Base-by-base conservation (phyloP, 352 stramenopile genomes). In the Stephanocyclus meneghinianus region DNA sequence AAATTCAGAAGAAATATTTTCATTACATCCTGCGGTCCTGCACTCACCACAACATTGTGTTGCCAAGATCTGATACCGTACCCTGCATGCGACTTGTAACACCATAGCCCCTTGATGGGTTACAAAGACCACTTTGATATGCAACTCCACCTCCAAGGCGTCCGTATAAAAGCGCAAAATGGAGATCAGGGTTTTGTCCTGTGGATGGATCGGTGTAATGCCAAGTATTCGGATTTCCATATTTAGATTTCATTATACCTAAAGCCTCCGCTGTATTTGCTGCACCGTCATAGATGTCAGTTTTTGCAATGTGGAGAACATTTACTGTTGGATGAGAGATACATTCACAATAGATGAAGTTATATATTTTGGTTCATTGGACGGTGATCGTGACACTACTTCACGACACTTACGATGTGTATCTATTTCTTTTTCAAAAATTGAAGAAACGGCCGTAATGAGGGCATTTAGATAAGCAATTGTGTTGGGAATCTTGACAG, bases 361-460 rank as follows among this genome's bases (percentile, higher is more conserved):
- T 60, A 21, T 0, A 21, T 37, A 32, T 2, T 35, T 30, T 16
- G 11, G 10, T 16, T 5, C 3, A 11, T 30, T 35, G 15, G 51
- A 11, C 11, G 11, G 8, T 32, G 8, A 60, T 1, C 26, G 5
- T 7, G 1, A 26, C 21, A 26, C 21, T 26, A 26, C 21, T 1
- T 26, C 21, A 35, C 26, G 15, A 11, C 21, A 60, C 63, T 71
- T n/a, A 71, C 63, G 30, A 18, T 74, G 67, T 1, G 51, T 74
- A 40, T 74, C 67, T 21, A 74, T 67, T 37, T 74, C 67, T 67
- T 18, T 21, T 40, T 74, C 67, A 74, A 48, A 74, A 60, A 74
- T 47, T n/a, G 44, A 32, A 18, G 18, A 50, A 30, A 51, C 53
- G 0, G 40, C 30, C 40, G 67, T 67, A 16, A 74, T 18, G 2